Base-by-base conservation (phyloP, 208 protist genomes). In the Trypanosoma boissoni region DNA sequence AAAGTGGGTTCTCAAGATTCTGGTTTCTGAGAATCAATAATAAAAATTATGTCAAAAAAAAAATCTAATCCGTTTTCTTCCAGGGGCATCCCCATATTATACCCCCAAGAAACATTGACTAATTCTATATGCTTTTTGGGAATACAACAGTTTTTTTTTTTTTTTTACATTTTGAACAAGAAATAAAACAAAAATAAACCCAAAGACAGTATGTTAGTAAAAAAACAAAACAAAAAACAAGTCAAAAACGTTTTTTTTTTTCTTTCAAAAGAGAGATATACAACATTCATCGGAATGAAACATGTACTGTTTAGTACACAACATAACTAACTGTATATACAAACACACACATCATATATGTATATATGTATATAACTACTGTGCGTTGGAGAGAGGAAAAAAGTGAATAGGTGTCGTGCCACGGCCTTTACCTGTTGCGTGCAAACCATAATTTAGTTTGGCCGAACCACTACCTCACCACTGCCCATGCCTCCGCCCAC, bases 401-500 rank as follows among this genome's bases (percentile, higher is more conserved):
- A n/a, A n/a, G n/a, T n/a, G n/a, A n/a, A n/a, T n/a, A n/a, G n/a
- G n/a, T n/a, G n/a, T n/a, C n/a, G n/a, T n/a, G n/a, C n/a, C n/a
- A n/a, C n/a, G n/a, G n/a, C n/a, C n/a, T n/a, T n/a, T n/a, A n/a
- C n/a, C n/a, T n/a, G n/a, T n/a, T n/a, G n/a, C n/a, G n/a, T n/a
- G n/a, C n/a, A n/a, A n/a, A n/a, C n/a, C n/a, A n/a, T n/a, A n/a
- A n/a, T n/a, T n/a, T 76, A 78, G 44, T 78, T 68, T 51, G 74
- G 78, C 32, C 74, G 73, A 16, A 71, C 52, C 26, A 98, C 50
- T 9, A 98, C 83, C 50, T 97, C 76, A 16, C 93, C 83, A 57
- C 76, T 90, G 32, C 90, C 92, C 59, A 93, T 96, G 37, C 98
- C 98, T 50, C 97, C 97, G 37, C 97, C 97, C 42, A 98, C 98